Percentiles rank a stretch among this genome's conserved stretches.
Evolutionary conservation across 2,329 filamentous ascomycete genomes (phyloP).

Genomic region (Alternaria gansuensis): DNA sequence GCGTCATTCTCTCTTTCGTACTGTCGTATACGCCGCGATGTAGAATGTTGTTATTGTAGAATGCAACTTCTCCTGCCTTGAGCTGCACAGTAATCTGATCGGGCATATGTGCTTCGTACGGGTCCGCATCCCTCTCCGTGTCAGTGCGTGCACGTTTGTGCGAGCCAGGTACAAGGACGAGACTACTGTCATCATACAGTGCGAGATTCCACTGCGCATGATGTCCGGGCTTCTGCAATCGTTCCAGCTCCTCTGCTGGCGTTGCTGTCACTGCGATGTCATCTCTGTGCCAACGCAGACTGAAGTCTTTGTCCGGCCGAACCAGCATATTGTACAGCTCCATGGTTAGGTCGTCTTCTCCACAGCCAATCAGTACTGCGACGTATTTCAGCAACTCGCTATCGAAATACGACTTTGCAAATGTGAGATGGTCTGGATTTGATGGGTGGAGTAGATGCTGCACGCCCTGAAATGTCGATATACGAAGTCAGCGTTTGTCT

Average conservation of each 20-base stretch:
- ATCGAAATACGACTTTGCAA: slow-evolving; percentile 77
- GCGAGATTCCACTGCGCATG: slow-evolving; percentile 91
- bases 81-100: slow-evolving; percentile 72
- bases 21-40: slow-evolving; percentile 73
- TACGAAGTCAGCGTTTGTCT: neutral
- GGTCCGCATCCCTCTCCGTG: slow-evolving; percentile 71
- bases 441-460: slow-evolving; percentile 83
- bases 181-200: slow-evolving; percentile 73
- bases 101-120: slow-evolving; percentile 69
- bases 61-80: slow-evolving; percentile 78
- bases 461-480: slow-evolving; percentile 65
- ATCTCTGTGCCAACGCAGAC: slow-evolving; percentile 85
- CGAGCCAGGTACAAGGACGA: slow-evolving; percentile 80
- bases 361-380: slow-evolving; percentile 67
- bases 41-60: slow-evolving; percentile 91
- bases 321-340: slow-evolving; percentile 89
- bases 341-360: slow-evolving; percentile 73
- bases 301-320: slow-evolving; percentile 74
- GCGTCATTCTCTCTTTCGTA: slow-evolving; percentile 69
- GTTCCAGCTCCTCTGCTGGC: slow-evolving; percentile 70
- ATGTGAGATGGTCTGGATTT: slow-evolving; percentile 68
- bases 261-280: slow-evolving; percentile 75
- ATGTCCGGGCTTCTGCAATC: slow-evolving; percentile 68
- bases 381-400: slow-evolving; percentile 69
- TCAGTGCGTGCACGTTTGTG: slow-evolving; percentile 76